These are phyloP conservation scores for Ganoderma multipileum DNA, from an alignment of 1,284 basidiomycete genomes.

Conservation along the genomic window DNA sequence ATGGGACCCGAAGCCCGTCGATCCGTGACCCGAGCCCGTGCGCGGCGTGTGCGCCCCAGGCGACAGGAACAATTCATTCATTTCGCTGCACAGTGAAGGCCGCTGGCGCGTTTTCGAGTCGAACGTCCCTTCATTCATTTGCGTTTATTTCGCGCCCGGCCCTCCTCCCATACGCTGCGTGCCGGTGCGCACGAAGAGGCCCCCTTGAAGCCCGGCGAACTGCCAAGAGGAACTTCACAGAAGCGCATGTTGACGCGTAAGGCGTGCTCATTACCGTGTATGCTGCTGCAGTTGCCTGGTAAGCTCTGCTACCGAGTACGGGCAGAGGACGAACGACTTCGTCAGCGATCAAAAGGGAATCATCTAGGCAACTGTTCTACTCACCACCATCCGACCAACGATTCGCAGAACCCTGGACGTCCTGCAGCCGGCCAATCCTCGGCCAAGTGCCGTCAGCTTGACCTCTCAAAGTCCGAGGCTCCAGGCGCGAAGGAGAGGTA, in stretches of 20 bases:
- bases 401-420: neutral
- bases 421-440: neutral
- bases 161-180: neutral
- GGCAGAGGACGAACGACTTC: too few relatives aligned
- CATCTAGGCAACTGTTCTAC: neutral
- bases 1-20: constrained; percentile 3
- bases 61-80: constrained; percentile 5
- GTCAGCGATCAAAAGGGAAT: neutral
- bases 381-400: neutral
- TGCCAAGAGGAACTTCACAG: neutral
- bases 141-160: neutral
- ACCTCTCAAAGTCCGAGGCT: neutral
- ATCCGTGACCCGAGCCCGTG: neutral
- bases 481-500: neutral
- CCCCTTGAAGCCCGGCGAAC: neutral
- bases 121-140: neutral
- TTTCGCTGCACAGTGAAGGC: neutral
- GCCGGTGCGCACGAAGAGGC: neutral
- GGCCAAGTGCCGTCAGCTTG: neutral
- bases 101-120: neutral
- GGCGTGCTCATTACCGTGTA: neutral
- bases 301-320: neutral
- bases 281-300: neutral
- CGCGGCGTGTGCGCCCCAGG: neutral
- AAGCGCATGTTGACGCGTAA: neutral